Evolutionary conservation across 1,284 basidiomycete genomes (phyloP).

Genomic region (Trichosporon sp.): DNA sequence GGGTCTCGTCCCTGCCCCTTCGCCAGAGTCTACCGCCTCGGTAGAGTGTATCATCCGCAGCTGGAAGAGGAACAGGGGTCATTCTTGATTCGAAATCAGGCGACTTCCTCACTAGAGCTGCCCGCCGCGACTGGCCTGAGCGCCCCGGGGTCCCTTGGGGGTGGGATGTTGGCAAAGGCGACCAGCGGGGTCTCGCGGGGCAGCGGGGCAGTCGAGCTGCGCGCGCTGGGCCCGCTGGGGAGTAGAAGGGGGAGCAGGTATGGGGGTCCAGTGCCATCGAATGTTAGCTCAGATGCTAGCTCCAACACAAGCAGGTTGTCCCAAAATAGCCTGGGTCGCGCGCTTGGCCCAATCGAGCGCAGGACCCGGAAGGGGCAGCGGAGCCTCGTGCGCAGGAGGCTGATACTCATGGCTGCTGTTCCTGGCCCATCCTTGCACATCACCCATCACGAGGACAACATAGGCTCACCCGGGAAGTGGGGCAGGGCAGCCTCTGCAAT

Average conservation of each 20-base stretch:
- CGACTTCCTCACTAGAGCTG: neutral
- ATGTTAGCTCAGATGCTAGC: neutral
- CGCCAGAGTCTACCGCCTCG: neutral
- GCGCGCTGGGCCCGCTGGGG: neutral
- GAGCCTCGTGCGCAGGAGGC: neutral
- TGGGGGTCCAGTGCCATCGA: neutral
- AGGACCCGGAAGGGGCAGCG: neutral
- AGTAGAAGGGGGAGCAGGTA: too few species aligned
- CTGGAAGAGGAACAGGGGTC: neutral
- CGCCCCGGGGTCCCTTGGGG: slow-evolving; percentile 12
- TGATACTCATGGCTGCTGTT: neutral
- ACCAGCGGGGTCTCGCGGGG: neutral
- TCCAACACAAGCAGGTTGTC: neutral
- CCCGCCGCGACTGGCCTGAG: neutral
- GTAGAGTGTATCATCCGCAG: neutral
- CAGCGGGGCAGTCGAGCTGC: neutral
- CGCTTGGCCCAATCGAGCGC: neutral
- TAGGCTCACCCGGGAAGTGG: neutral
- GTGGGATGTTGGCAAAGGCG: neutral
- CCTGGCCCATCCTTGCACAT: neutral
- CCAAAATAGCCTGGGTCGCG: neutral
- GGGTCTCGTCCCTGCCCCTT: neutral
- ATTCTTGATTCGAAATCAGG: neutral
- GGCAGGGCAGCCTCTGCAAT: neutral
- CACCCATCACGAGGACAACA: slow-evolving; percentile 3